Percentiles rank a stretch among this genome's conserved stretches.
These are phyloP conservation scores for Solanum megistacrolobum DNA, from an alignment of 257 asterid species.

Conservation along the genomic window DNA sequence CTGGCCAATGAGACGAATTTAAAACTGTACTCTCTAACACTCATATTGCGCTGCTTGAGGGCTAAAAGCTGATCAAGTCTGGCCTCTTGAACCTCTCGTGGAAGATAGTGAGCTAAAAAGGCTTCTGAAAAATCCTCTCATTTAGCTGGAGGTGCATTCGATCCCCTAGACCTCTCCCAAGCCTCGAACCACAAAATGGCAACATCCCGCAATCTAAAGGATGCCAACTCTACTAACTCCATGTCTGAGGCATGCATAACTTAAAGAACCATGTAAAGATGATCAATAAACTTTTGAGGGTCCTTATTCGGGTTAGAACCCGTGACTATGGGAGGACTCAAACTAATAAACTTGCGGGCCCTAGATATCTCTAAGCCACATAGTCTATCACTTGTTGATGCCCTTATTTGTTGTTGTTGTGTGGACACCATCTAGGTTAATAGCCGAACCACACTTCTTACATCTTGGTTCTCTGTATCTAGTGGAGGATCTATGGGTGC, in stretches of 20 bases:
- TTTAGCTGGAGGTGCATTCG: no score
- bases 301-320: not conserved
- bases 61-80: not conserved
- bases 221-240: not conserved
- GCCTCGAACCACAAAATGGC: no score
- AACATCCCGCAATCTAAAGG: no score
- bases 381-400: not conserved
- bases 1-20: not conserved
- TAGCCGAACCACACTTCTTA: not conserved
- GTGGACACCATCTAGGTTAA: not conserved
- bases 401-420: not conserved
- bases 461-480: not conserved
- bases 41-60: not conserved
- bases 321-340: not conserved
- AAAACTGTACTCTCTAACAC: not conserved
- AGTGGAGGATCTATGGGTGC: no score
- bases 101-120: not conserved
- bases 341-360: not conserved
- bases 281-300: not conserved
- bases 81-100: not conserved
- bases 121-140: no score
- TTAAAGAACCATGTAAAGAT: not conserved
- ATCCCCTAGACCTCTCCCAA: no score
- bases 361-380: not conserved
- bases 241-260: not conserved